Conservation (phyloP, 257 asterid genomes). For the Linaria vulgaris region DNA sequence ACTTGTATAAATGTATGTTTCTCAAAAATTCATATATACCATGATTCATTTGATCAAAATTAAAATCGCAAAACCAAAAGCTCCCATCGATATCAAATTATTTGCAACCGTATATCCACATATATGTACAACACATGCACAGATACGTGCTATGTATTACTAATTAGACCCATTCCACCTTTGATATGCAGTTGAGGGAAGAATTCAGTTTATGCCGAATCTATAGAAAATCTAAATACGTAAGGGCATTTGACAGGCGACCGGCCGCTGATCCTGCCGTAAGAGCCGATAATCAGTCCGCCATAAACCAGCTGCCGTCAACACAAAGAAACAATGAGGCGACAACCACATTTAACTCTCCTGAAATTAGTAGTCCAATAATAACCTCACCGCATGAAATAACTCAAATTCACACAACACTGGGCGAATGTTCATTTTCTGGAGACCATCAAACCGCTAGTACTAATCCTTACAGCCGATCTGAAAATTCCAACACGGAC, state of each 20-base stretch:
- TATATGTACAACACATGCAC: background rate
- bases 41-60: too few species aligned
- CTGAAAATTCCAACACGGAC: conserved; percentile 16
- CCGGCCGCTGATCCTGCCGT: conserved; percentile 26
- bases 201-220: conserved; percentile 56
- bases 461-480: background rate
- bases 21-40: too few species aligned
- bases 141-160: background rate
- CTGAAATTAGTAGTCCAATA: background rate
- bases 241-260: conserved; percentile 56
- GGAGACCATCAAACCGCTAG: conserved; percentile 4
- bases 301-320: background rate
- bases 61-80: background rate
- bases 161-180: background rate
- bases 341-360: background rate
- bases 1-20: too few species aligned
- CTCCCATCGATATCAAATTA: background rate
- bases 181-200: conserved; percentile 39
- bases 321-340: background rate
- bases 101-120: background rate
- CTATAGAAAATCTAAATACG: conserved; percentile 42
- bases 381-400: background rate
- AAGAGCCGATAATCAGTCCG: conserved; percentile 1
- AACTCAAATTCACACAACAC: background rate
- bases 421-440: conserved; percentile 6